Base-by-base conservation (phyloP, 306 rosid species). In the Calophaca sinica region DNA sequence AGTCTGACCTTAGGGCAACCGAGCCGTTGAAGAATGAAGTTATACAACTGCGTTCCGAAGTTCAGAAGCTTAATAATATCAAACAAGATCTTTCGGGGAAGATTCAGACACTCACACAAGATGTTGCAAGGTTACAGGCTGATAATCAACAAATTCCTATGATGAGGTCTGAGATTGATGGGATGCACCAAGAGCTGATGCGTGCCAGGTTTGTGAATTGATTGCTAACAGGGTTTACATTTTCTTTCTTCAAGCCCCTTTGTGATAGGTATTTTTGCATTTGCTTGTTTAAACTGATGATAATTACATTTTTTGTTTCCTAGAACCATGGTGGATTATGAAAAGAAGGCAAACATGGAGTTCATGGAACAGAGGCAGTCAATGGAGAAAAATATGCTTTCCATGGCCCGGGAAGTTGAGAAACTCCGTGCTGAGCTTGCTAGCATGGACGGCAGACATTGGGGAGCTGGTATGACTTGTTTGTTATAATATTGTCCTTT, bases 361-460 rank as follows among this genome's bases (percentile, higher is more conserved):
- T 82, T 90, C 88, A 77, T 88, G 92, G 94, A 90, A 72, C 98
- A 93, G 84, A 88, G 93, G 80, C 96, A 88, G 88, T 83, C 89
- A 12, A 88, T 93, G 98, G 96, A 90, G 86, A 93, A 86, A 75
- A 90, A 86, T 80, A 73, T 88, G 85, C 90, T 90, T 86, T 86
- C 98, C 85, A 87, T 90, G 98, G 96, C 98, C 31, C 87, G 93
- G 38, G 98, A 93, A 82, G 96, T 90, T 71, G 96, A 93, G 89
- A 90, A 90, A 79, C 81, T 93, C 12, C 96, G 93, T 48, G 94
- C 96, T 62, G 96, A 93, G 82, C 87, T 90, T 84, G 77, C 87
- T 75, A 77, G 84, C 70, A 59, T 69, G 76, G 91, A 93, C 52
- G 82, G 87, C 54, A 89, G 96, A 81, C 88, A 76, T 15, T 93